Base-by-base conservation (phyloP, 1,284 basidiomycete species). In the Puccinia polysora region DNA sequence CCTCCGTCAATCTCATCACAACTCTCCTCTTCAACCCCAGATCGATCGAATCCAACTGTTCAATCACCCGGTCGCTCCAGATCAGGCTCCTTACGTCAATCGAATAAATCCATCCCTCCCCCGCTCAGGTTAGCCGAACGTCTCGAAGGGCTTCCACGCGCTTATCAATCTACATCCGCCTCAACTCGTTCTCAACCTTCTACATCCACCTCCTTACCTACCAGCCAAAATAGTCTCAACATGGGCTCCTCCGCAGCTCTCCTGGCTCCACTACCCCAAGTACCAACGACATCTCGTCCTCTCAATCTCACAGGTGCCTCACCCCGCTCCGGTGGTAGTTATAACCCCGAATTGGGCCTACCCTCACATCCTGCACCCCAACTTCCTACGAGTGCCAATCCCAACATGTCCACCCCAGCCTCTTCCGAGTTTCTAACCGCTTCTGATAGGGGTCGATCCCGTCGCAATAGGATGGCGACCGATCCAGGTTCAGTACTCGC, bases 1-100 rank as follows among this genome's bases (percentile, higher is more conserved):
- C 74, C 81, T 53, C 84, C 85, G 32, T 82, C 84, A 1, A 81
- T 86, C 4, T 85, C 86, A 6, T 83, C 83, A 2, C 83, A 85
- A 2, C 32, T 65, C 18, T 73, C 63, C 8, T 53, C 59, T 28
- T 50, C 70, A 23, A 59, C 30, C 78, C 43, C 75, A 75, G 43
- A 81, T 34, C 30, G 34, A 30, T 50, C 45, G 30, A 28, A 4
- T 62, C 59, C 5, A 25, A 49, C 20, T 10, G n/a, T 52, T 50
- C 62, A 32, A 43, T 47, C 43, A 2, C 56, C 67, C 23, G 63
- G 62, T 20, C 62, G 45, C 20, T 70, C 52, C 40, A 50, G 45
- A 63, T 75, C 71, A 20, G 73, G 56, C 69, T 74, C 23, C 59
- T 50, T 67, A 62, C 56, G 28, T 59, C 72, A 70, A 67, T 56